Evolutionary conservation across 164 flowering plant genomes (phyloP).

Genomic region (Malania oleifera): DNA sequence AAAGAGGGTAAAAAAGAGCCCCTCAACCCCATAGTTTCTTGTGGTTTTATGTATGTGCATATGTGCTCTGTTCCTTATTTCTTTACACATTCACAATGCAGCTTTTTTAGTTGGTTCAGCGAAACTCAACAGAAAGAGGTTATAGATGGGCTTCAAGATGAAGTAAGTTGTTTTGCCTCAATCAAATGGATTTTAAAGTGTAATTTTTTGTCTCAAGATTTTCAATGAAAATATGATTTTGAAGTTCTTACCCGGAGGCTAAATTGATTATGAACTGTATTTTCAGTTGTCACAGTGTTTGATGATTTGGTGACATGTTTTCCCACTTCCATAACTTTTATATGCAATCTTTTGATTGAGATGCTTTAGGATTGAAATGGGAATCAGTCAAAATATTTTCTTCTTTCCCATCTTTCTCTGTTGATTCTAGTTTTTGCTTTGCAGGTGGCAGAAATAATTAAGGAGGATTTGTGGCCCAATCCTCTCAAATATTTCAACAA

Average conservation of each 20-base stretch:
- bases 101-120: constrained; percentile 52
- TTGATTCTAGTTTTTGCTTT: neutral
- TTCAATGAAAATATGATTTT: neutral
- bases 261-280: neutral
- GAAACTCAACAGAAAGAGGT: constrained; percentile 35
- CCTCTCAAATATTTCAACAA: constrained; percentile 51
- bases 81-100: constrained; percentile 19
- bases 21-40: neutral
- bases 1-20: no score
- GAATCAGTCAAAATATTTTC: neutral
- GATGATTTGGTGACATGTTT: no score
- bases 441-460: constrained; percentile 53
- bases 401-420: neutral
- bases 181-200: neutral
- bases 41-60: neutral
- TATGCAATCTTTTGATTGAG: no score
- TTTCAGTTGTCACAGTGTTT: no score
- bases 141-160: constrained; percentile 38
- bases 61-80: neutral
- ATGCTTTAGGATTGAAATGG: no score
- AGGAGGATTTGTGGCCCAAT: constrained; percentile 57
- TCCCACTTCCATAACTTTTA: no score
- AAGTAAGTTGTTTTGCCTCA: constrained; percentile 19
- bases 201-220: neutral
- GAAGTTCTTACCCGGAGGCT: neutral